These are phyloP conservation scores for Geotrichum candidum DNA, from an alignment of 1,139 yeast species.

Conservation along the genomic window DNA sequence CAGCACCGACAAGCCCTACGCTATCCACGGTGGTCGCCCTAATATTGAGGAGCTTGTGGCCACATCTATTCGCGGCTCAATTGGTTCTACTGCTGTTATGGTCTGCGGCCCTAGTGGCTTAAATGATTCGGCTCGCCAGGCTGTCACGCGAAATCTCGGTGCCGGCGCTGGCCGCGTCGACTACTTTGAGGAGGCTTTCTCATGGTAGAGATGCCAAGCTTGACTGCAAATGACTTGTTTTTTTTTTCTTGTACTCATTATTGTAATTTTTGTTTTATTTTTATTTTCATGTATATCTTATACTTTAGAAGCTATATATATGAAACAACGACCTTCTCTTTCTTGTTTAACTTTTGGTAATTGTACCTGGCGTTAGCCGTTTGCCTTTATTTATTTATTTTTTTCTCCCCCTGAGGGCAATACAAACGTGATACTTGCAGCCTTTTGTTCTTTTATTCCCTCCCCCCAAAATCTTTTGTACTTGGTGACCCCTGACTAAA, in stretches of 20 bases:
- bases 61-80: constrained; percentile 35
- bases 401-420: too few species aligned
- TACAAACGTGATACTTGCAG: too few species aligned
- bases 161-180: constrained; percentile 35
- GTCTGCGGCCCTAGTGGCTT: constrained; percentile 43
- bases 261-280: too few species aligned
- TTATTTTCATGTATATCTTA: not conserved
- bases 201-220: constrained; percentile 29
- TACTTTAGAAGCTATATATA: too few species aligned
- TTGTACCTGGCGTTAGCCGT: too few species aligned
- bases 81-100: constrained; percentile 35
- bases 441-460: not conserved
- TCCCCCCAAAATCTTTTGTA: not conserved
- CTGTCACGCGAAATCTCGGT: constrained; percentile 30
- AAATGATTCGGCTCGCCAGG: constrained; percentile 37
- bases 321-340: too few species aligned
- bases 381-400: too few species aligned
- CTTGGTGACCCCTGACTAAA: not conserved
- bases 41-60: constrained; percentile 37
- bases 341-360: too few species aligned
- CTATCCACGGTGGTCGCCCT: constrained; percentile 40
- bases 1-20: not conserved
- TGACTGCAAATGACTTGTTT: not conserved
- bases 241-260: too few species aligned
- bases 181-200: constrained; percentile 41